Evolutionary conservation across 2,329 filamentous ascomycete genomes (phyloP), one percentile per base, ranked within the genome.

Genomic region (Zalaria obscura): DNA sequence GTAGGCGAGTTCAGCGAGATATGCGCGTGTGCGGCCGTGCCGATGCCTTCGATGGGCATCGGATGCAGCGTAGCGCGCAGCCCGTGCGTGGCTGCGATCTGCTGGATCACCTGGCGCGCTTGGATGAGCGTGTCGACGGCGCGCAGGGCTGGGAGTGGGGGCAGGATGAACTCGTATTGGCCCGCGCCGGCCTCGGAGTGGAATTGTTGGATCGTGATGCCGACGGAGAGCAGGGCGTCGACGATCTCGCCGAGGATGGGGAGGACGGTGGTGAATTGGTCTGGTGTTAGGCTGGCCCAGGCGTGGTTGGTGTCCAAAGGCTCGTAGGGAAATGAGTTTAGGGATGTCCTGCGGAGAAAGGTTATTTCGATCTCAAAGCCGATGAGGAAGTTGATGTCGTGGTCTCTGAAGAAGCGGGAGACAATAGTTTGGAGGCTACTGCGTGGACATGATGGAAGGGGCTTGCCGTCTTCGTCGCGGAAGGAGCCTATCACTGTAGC

Each of bases 281-380:
- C 71, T 10, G 73, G 69, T 1, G 77, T 73, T 35, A 80, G 69
- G 11, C 76, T 72, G 0, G 76, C 78, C 81, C 82, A 89, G 1
- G 78, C 76, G 51, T 89, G 83, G 1, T 76, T 77, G 36, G 70
- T 67, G 5, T 71, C 72, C n/a, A 70, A 55, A 0, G 80, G 66
- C 52, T 6, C 39, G 50, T 46, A 66, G 8, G 31, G 9, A 28
- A 49, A 40, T 26, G 32, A 31, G 27, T 35, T 35, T n/a, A 18
- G 35, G 33, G 26, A 35, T 7, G 10, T 57, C 18, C 69, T 68
- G 34, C 69, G 68, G 48, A 89, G 65, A 48, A 93, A 78, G 1
- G 83, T 69, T 6, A 91, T 74, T 58, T 93, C 85, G 34, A 93
- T 76, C 58, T 93, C 86, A 49, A 91, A 93, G 0, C 85, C 86